Percentiles rank a stretch among this genome's conserved stretches.
Conservation (phyloP, 768 basidiomycete genomes). For the Trametes cingulata region DNA sequence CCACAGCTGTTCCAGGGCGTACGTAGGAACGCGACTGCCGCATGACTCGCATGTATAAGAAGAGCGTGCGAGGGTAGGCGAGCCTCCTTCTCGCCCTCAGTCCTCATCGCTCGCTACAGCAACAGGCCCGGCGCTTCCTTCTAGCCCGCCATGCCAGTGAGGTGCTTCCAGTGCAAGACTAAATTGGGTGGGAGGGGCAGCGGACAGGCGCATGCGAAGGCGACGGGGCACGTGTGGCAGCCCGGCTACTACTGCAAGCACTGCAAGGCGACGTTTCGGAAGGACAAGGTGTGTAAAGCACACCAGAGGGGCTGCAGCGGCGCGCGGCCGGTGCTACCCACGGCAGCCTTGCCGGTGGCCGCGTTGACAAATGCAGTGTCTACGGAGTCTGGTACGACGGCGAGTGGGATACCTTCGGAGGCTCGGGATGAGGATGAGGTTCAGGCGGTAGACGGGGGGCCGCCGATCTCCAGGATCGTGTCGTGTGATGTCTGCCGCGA, state of each 20-base stretch:
- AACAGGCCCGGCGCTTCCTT: too few species aligned
- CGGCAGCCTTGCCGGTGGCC: neutral
- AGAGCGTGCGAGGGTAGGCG: too few species aligned
- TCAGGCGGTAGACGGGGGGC: neutral
- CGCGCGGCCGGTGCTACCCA: neutral
- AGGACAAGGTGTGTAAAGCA: neutral
- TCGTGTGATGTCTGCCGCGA: neutral
- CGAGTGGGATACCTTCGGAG: too few species aligned
- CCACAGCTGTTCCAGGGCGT: too few species aligned
- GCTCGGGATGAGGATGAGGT: neutral
- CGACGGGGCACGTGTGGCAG: slow-evolving; percentile 1
- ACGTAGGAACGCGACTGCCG: too few species aligned
- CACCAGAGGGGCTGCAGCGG: neutral
- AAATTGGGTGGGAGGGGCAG: neutral
- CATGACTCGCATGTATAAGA: too few species aligned
- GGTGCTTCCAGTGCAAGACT: slow-evolving; percentile 1
- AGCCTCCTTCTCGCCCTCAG: neutral
- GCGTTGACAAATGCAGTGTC: neutral
- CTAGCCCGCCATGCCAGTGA: neutral
- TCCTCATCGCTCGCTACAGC: too few species aligned
- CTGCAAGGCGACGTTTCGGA: neutral
- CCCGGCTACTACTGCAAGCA: neutral
- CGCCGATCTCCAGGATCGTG: slow-evolving; percentile 1
- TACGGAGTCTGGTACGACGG: neutral
- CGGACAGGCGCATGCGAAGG: neutral